These are phyloP conservation scores for Westerdykella ornata DNA, from an alignment of 2,329 filamentous ascomycete species.

Conservation along the genomic window DNA sequence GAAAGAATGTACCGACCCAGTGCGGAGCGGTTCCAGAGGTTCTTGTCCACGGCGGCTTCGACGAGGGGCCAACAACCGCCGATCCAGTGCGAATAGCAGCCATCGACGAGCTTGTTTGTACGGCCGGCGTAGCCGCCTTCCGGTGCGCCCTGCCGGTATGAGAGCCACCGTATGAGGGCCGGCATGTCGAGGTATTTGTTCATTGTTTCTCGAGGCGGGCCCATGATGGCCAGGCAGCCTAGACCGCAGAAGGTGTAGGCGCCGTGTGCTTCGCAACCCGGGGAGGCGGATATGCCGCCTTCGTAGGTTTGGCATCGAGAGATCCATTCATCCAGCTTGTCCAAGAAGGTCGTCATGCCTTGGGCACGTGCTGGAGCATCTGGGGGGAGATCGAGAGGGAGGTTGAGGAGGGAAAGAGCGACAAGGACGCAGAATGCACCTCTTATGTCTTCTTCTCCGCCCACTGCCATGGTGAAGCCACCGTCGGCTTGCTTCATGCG, in stretches of 20 bases:
- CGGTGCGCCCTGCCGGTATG: slow-evolving; percentile 78
- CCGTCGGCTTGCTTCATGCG: slow-evolving; percentile 79
- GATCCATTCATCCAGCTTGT: slow-evolving; percentile 72
- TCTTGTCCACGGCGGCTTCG: slow-evolving; percentile 61
- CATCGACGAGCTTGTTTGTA: slow-evolving; percentile 96
- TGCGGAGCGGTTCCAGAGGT: slow-evolving; percentile 73
- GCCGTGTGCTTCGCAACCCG: slow-evolving; percentile 86
- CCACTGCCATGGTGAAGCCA: slow-evolving; percentile 79
- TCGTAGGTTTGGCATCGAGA: slow-evolving; percentile 89
- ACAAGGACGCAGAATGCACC: slow-evolving; percentile 90
- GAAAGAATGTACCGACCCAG: slow-evolving; percentile 82
- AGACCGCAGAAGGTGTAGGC: slow-evolving; percentile 94
- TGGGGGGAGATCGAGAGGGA: slow-evolving; percentile 71
- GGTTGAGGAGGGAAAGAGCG: slow-evolving; percentile 71
- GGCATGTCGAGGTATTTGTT: slow-evolving; percentile 70
- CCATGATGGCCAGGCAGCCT: slow-evolving; percentile 79
- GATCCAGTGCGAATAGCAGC: slow-evolving; percentile 97
- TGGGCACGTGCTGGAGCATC: slow-evolving; percentile 61
- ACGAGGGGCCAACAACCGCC: slow-evolving; percentile 90
- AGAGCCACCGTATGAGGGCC: slow-evolving; percentile 77
- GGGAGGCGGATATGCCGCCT: slow-evolving; percentile 81
- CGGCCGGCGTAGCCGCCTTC: slow-evolving; percentile 90
- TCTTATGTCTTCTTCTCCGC: slow-evolving; percentile 87
- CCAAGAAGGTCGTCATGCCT: slow-evolving; percentile 61
- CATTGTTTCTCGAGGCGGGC: slow-evolving; percentile 67